Percentiles rank a stretch among this genome's conserved stretches.
phyloP scores from a whole-genome alignment of 495 filamentous ascomycete species.

The Acidiella bohemica region DNA sequence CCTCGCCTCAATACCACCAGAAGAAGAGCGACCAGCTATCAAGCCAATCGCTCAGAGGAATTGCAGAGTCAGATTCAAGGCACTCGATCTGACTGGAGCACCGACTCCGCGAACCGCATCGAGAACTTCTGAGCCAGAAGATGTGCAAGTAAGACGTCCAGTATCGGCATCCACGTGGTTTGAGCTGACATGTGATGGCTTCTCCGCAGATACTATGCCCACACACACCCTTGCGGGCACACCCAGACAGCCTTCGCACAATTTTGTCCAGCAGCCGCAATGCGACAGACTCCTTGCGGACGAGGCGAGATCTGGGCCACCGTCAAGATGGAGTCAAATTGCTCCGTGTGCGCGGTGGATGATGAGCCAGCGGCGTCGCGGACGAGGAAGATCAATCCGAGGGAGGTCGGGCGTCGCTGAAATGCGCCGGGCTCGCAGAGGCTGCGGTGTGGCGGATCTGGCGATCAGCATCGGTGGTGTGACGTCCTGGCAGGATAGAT shows the following conservation, averaged over 20 bases:
- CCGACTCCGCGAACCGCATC: not conserved
- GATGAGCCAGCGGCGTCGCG: not conserved
- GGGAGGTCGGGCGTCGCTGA: not conserved
- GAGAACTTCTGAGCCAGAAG: not conserved
- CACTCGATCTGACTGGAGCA: not conserved
- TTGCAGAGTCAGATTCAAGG: too few species aligned
- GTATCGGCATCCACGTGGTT: not conserved
- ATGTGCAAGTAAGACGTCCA: not conserved
- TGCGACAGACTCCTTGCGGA: conserved; percentile 17
- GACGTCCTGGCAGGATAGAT: too few species aligned
- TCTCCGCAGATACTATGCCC: conserved; percentile 29
- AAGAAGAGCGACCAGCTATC: too few species aligned
- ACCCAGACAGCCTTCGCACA: conserved; percentile 25
- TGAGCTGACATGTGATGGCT: conserved; percentile 16
- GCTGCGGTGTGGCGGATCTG: too few species aligned
- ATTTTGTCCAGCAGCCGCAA: conserved; percentile 20
- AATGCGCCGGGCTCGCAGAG: too few species aligned
- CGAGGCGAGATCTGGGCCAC: conserved; percentile 23
- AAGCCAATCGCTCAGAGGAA: too few species aligned
- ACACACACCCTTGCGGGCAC: conserved; percentile 29
- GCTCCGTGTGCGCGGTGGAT: conserved; percentile 13
- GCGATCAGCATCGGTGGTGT: too few species aligned
- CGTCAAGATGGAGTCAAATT: conserved; percentile 18
- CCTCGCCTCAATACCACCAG: too few species aligned
- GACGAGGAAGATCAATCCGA: not conserved